Percentiles rank a stretch among this genome's conserved stretches.
These are phyloP conservation scores for Laburnicola sp. DNA, from an alignment of 2,329 filamentous ascomycete genomes.

Conservation along the genomic window DNA sequence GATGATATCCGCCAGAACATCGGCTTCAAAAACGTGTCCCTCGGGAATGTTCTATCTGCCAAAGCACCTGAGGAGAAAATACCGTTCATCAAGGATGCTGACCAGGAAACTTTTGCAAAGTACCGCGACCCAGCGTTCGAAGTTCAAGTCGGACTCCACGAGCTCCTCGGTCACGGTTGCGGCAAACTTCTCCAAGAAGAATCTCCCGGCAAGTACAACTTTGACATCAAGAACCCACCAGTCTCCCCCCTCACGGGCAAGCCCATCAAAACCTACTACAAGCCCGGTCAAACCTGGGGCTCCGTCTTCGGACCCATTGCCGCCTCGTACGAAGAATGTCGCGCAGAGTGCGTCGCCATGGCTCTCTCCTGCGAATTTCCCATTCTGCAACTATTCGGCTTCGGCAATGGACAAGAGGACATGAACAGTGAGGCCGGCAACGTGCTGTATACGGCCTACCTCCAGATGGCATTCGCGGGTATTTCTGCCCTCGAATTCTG, in stretches of 20 bases:
- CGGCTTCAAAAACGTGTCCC: slow-evolving; percentile 92
- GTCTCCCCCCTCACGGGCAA: slow-evolving; percentile 77
- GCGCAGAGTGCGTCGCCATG: slow-evolving; percentile 94
- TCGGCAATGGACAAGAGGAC: slow-evolving; percentile 74
- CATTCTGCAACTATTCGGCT: slow-evolving; percentile 88
- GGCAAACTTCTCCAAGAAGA: slow-evolving; percentile 94
- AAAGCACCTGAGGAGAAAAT: slow-evolving; percentile 91
- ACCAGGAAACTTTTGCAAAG: slow-evolving; percentile 76
- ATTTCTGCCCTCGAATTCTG: slow-evolving; percentile 88
- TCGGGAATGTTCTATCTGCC: slow-evolving; percentile 89
- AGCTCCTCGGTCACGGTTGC: slow-evolving; percentile 85
- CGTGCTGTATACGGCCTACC: slow-evolving; percentile 83
- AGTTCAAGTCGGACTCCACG: slow-evolving; percentile 93
- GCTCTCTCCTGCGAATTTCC: slow-evolving; percentile 84
- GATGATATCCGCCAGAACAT: slow-evolving; percentile 72
- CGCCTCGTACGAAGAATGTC: slow-evolving; percentile 90
- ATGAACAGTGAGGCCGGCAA: slow-evolving; percentile 79
- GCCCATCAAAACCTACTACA: slow-evolving; percentile 85
- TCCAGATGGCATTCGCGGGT: slow-evolving; percentile 93
- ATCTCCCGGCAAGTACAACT: slow-evolving; percentile 79
- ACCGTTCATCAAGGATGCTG: slow-evolving; percentile 80
- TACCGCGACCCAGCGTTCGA: slow-evolving; percentile 89
- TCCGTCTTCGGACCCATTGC: slow-evolving; percentile 87
- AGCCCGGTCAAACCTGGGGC: slow-evolving; percentile 92
- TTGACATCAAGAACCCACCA: slow-evolving; percentile 79